Evolutionary conservation across 2,329 filamentous ascomycete species (phyloP).

Genomic region (Cercospora berteroae): DNA sequence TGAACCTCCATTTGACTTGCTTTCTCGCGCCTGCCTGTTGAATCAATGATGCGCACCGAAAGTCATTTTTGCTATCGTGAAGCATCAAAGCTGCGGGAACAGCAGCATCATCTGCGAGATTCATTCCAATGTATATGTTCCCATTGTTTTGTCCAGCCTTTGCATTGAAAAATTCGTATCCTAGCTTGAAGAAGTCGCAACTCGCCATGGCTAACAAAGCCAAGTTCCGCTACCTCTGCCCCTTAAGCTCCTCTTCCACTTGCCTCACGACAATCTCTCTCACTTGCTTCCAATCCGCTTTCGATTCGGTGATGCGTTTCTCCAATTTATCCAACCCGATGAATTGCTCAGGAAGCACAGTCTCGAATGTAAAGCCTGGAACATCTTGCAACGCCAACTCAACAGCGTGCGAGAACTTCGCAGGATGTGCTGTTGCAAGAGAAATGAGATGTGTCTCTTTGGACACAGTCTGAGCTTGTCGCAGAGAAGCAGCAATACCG

Average conservation of each 20-base stretch:
- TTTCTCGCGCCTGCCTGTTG: not conserved
- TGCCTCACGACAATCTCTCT: conserved; percentile 72
- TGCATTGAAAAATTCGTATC: no score
- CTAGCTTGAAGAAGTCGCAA: no score
- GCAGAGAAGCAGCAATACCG: conserved; percentile 71
- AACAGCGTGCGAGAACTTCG: conserved; percentile 88
- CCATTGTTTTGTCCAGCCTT: no score
- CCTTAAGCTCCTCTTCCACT: conserved; percentile 52
- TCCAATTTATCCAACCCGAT: conserved; percentile 73
- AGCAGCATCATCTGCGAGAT: not conserved
- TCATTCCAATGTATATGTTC: not conserved
- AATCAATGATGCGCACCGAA: no score
- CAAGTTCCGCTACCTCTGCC: not conserved
- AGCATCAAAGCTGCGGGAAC: not conserved
- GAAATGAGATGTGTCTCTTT: conserved; percentile 65
- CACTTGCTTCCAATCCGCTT: conserved; percentile 69
- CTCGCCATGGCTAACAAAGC: no score
- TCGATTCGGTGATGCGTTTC: conserved; percentile 67
- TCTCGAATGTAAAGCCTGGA: conserved; percentile 71
- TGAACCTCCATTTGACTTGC: not conserved
- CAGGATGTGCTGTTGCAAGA: conserved; percentile 90
- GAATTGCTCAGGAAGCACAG: conserved; percentile 79
- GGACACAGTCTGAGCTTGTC: conserved; percentile 60
- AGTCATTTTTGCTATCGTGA: no score
- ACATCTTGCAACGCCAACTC: conserved; percentile 71